Evolutionary conservation across 495 filamentous ascomycete genomes (phyloP).

Genomic region (Letharia columbiana): DNA sequence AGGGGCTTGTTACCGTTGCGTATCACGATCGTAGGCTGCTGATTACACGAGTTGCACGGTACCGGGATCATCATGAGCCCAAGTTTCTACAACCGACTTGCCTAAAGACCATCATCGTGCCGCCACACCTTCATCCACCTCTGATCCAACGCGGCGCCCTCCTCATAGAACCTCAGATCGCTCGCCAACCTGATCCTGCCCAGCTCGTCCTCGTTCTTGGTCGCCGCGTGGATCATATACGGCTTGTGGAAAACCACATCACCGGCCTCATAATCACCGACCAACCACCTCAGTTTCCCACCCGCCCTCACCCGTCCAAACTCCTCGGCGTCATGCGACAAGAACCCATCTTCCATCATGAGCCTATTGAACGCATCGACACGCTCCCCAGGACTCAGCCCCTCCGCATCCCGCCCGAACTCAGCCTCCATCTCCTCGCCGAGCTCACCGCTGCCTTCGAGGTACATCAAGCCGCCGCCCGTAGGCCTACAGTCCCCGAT

Average conservation of each 20-base stretch:
- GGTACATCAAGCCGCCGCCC: slow-evolving; percentile 55
- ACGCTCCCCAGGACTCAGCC: slow-evolving; percentile 43
- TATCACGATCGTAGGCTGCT: too few species aligned
- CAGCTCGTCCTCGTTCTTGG: slow-evolving; percentile 40
- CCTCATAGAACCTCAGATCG: slow-evolving; percentile 38
- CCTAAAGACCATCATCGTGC: slow-evolving; percentile 23
- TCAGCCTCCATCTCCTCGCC: slow-evolving; percentile 42
- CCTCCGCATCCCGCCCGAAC: slow-evolving; percentile 39
- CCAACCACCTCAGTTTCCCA: slow-evolving; percentile 31
- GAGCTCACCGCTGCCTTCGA: slow-evolving; percentile 42
- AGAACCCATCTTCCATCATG: slow-evolving; percentile 46
- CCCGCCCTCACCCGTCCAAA: slow-evolving; percentile 13
- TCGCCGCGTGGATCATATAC: slow-evolving; percentile 42
- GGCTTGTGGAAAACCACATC: slow-evolving; percentile 50
- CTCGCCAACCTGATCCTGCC: slow-evolving; percentile 41
- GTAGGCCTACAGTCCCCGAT: slow-evolving; percentile 50
- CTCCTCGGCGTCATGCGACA: slow-evolving; percentile 32
- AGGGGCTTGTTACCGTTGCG: too few species aligned
- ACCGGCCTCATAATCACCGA: slow-evolving; percentile 40
- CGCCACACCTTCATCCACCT: slow-evolving; percentile 29
- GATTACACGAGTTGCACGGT: too few species aligned
- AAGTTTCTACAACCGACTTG: too few species aligned
- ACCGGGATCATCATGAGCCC: too few species aligned
- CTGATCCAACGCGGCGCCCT: slow-evolving; percentile 20
- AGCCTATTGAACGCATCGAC: slow-evolving; percentile 48